Evolutionary conservation across 257 asterid genomes (phyloP).

Genomic region (Misopates orontium): DNA sequence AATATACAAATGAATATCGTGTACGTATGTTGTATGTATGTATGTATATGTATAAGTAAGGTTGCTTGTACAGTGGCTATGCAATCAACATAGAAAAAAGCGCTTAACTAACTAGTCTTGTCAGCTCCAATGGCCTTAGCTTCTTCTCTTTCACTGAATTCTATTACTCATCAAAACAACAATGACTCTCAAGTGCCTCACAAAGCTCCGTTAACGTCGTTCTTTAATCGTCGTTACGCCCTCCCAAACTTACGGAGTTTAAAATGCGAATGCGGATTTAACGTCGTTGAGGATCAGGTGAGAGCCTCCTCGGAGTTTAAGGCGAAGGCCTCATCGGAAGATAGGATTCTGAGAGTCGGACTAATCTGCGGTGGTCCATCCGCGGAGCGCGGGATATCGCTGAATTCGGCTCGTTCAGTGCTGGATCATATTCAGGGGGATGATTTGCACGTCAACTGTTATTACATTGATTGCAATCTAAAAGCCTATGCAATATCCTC

Average conservation of each 20-base stretch:
- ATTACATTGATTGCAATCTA: conserved; percentile 68
- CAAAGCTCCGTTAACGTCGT: conserved; percentile 9
- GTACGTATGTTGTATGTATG: too few species aligned
- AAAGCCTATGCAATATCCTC: conserved; percentile 75
- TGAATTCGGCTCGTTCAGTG: conserved; percentile 86
- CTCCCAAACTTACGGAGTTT: conserved; percentile 24
- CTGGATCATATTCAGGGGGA: conserved; percentile 89
- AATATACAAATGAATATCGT: too few species aligned
- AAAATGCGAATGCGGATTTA: too few species aligned
- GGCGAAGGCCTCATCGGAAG: conserved; percentile 31
- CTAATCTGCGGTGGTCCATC: conserved; percentile 88
- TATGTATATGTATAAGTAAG: too few species aligned
- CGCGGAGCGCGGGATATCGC: conserved; percentile 84
- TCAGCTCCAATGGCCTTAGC: not conserved
- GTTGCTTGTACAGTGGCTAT: too few species aligned
- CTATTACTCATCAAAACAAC: conserved; percentile 7
- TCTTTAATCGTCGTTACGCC: not conserved
- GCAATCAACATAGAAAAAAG: too few species aligned
- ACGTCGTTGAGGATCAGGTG: too few species aligned
- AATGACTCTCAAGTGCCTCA: not conserved
- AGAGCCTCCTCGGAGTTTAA: too few species aligned
- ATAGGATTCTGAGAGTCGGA: conserved; percentile 65
- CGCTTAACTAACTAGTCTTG: too few species aligned
- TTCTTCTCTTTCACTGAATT: conserved; percentile 29
- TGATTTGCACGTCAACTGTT: conserved; percentile 78